phyloP scores from a whole-genome alignment of 352 stramenopile genomes.

The Pythium aristosporum region DNA sequence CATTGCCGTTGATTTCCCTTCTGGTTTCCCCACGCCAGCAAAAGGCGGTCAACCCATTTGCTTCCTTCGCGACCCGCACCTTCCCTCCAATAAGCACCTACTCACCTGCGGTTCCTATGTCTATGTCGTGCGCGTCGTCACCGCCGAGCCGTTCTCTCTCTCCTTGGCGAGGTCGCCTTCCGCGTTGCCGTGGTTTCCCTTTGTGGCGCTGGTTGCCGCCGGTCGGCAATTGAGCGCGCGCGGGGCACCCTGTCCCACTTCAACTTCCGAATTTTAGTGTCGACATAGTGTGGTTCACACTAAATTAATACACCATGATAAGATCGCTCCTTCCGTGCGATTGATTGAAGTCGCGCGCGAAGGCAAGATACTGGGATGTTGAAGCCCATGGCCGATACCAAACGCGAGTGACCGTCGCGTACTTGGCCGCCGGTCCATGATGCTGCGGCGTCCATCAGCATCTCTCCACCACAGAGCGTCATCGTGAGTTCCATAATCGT shows the following conservation, averaged over 20 bases:
- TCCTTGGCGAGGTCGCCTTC: not conserved
- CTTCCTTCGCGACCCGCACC: not conserved
- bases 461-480: conserved; percentile 4
- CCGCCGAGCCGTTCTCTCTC: not conserved
- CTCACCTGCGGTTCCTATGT: not conserved
- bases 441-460: not conserved
- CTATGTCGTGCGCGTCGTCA: not conserved
- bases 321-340: not conserved
- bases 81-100: not conserved
- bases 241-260: conserved; percentile 22
- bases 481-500: conserved; percentile 3
- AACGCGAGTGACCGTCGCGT: not conserved
- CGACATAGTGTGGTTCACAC: conserved; percentile 12
- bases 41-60: not conserved
- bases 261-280: conserved; percentile 23
- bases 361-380: not conserved
- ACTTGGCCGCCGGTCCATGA: not conserved
- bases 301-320: not conserved
- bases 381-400: not conserved
- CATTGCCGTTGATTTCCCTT: conserved; percentile 2
- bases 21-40: not conserved
- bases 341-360: not conserved
- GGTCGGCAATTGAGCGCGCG: not conserved
- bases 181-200: conserved; percentile 1
- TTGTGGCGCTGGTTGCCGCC: conserved; percentile 5